Evolutionary conservation across 306 rosid genomes (phyloP).

Genomic region (Inga oerstediana): DNA sequence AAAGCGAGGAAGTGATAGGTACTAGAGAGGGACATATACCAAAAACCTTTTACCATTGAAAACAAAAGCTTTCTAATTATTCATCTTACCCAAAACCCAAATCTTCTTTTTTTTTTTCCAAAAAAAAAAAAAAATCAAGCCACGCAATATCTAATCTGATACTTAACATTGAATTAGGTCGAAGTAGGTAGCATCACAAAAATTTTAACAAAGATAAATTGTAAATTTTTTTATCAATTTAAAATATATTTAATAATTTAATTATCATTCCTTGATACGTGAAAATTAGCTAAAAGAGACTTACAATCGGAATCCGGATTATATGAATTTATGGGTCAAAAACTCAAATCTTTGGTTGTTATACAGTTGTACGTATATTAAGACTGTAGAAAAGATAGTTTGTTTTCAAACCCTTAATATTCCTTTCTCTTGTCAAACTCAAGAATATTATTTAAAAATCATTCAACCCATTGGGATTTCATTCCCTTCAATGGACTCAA

Average conservation of each 20-base stretch:
- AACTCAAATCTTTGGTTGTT: background rate
- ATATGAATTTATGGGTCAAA: background rate
- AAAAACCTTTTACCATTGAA: conserved; percentile 8
- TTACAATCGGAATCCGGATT: too few relatives aligned
- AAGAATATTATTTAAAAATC: background rate
- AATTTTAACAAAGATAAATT: too few relatives aligned
- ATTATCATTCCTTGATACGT: too few relatives aligned
- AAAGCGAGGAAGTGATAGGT: conserved; percentile 35
- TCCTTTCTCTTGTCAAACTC: background rate
- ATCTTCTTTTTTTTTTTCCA: background rate
- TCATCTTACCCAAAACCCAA: background rate
- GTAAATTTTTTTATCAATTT: too few relatives aligned
- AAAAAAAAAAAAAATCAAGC: background rate
- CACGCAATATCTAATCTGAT: background rate
- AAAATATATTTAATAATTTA: too few relatives aligned
- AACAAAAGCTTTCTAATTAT: background rate
- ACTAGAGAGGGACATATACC: conserved; percentile 45
- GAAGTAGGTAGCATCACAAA: too few relatives aligned
- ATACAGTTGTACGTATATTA: background rate
- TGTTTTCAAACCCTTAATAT: background rate
- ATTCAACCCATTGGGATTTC: conserved; percentile 1
- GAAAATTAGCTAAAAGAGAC: too few relatives aligned
- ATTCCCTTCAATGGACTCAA: conserved; percentile 12
- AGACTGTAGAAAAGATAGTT: background rate
- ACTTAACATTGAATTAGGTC: too few relatives aligned